Percentiles rank a stretch among this genome's conserved stretches.
Evolutionary conservation across 805 yeast genomes (phyloP).

Genomic region (Saccharomycopsis fermentans): DNA sequence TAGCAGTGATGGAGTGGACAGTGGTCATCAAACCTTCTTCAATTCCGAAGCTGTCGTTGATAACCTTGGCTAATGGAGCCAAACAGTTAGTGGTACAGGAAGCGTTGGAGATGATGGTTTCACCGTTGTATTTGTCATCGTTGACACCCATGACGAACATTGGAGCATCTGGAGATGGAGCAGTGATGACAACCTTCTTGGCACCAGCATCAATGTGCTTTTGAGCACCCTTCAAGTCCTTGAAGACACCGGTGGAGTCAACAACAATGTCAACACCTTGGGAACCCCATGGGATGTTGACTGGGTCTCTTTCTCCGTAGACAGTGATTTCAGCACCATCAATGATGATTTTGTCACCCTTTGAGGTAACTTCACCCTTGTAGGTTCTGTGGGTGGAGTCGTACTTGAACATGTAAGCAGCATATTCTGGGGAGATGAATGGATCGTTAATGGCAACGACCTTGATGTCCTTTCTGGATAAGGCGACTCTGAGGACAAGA

Average conservation of each 20-base stretch:
- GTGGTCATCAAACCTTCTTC: slow-evolving; percentile 94
- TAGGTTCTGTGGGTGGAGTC: slow-evolving; percentile 62
- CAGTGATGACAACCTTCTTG: slow-evolving; percentile 89
- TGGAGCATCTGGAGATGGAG: slow-evolving; percentile 90
- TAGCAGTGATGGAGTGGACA: slow-evolving; percentile 91
- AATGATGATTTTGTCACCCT: slow-evolving; percentile 41
- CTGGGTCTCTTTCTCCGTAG: slow-evolving; percentile 79
- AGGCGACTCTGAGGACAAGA: slow-evolving; percentile 53
- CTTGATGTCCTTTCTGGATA: slow-evolving; percentile 40
- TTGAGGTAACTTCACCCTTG: slow-evolving; percentile 47
- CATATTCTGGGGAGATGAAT: slow-evolving; percentile 56
- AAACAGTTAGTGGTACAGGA: slow-evolving; percentile 95
- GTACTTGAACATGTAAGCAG: slow-evolving; percentile 67
- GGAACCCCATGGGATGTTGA: slow-evolving; percentile 80
- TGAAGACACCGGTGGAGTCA: slow-evolving; percentile 94
- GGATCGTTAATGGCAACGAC: slow-evolving; percentile 66
- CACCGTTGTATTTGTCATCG: slow-evolving; percentile 66
- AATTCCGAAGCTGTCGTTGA: slow-evolving; percentile 78
- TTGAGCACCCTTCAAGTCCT: slow-evolving; percentile 67
- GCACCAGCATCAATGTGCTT: slow-evolving; percentile 87
- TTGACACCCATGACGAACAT: slow-evolving; percentile 93
- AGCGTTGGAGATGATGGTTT: slow-evolving; percentile 78
- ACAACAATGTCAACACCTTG: slow-evolving; percentile 76
- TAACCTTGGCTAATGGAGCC: slow-evolving; percentile 88
- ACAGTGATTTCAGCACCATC: slow-evolving; percentile 35